phyloP scores from a whole-genome alignment of 306 rosid genomes.

The Medicago ruthenica region DNA sequence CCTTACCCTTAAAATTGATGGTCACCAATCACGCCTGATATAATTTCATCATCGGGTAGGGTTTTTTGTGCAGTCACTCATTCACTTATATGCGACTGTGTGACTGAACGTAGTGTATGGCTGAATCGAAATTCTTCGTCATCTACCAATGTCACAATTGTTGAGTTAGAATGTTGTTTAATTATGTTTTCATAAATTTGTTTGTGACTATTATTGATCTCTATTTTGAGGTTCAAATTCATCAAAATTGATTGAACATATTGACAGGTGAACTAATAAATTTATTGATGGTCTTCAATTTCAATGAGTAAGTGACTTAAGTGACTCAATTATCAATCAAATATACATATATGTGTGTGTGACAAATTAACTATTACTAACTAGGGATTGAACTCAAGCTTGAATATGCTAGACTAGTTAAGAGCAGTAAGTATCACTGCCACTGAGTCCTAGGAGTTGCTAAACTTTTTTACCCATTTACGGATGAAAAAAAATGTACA shows the following conservation, averaged over 20 bases:
- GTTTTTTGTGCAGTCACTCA: no score
- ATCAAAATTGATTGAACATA: background rate
- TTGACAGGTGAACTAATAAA: background rate
- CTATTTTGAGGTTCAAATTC: background rate
- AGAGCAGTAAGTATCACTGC: background rate
- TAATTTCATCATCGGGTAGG: background rate
- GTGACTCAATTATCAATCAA: no score
- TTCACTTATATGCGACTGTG: no score
- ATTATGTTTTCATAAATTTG: background rate
- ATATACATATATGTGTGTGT: no score
- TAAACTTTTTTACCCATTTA: constrained; percentile 4
- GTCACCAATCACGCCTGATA: background rate
- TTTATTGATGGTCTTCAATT: background rate
- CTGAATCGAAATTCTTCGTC: background rate
- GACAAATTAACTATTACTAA: no score
- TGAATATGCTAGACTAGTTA: no score
- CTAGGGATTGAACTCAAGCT: no score
- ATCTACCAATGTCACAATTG: background rate
- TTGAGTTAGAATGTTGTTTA: background rate
- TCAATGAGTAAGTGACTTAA: background rate
- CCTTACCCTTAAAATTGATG: background rate
- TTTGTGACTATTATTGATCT: background rate
- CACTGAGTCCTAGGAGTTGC: background rate
- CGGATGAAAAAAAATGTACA: constrained; percentile 6
- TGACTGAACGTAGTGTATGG: no score